Evolutionary conservation across 176 grass and related monocot genomes (phyloP).

Genomic region (Phragmites australis): DNA sequence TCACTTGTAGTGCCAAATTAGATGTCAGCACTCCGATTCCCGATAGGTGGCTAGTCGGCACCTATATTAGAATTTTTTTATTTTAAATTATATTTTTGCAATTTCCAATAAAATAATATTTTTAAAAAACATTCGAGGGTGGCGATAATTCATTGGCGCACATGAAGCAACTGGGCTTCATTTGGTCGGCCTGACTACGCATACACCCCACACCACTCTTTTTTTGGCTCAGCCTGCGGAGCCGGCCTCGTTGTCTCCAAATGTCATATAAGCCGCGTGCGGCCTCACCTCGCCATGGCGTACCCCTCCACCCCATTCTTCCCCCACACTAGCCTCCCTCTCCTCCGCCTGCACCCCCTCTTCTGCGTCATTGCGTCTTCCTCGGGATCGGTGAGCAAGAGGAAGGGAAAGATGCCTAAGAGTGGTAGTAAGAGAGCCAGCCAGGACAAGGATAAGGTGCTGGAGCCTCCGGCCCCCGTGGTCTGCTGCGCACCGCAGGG

Average conservation of each 20-base stretch:
- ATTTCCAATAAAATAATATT: too few species aligned
- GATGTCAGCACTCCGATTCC: too few species aligned
- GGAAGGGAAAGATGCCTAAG: slow-evolving; percentile 31
- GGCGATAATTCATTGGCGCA: too few species aligned
- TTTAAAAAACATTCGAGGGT: too few species aligned
- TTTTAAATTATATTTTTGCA: too few species aligned
- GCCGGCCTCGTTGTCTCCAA: background rate
- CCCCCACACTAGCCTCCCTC: background rate
- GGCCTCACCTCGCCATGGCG: slow-evolving; percentile 33
- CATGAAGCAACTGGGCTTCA: background rate
- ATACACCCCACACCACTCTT: background rate
- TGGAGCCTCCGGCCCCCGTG: slow-evolving; percentile 55
- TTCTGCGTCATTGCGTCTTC: slow-evolving; percentile 24
- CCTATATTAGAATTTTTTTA: too few species aligned
- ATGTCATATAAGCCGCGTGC: slow-evolving; percentile 27
- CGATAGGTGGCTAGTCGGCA: too few species aligned
- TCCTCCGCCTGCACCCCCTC: background rate
- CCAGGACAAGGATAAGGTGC: slow-evolving; percentile 51
- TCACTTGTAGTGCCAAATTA: too few species aligned
- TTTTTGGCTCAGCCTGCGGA: slow-evolving; percentile 8
- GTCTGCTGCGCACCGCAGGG: slow-evolving; percentile 57
- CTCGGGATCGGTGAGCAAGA: slow-evolving; percentile 15
- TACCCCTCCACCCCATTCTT: slow-evolving; percentile 29
- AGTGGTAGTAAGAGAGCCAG: background rate
- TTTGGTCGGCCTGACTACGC: background rate